Percentiles rank a stretch among this genome's conserved stretches.
Conservation (phyloP, 768 basidiomycete genomes). For the Phanerochaete sordida region DNA sequence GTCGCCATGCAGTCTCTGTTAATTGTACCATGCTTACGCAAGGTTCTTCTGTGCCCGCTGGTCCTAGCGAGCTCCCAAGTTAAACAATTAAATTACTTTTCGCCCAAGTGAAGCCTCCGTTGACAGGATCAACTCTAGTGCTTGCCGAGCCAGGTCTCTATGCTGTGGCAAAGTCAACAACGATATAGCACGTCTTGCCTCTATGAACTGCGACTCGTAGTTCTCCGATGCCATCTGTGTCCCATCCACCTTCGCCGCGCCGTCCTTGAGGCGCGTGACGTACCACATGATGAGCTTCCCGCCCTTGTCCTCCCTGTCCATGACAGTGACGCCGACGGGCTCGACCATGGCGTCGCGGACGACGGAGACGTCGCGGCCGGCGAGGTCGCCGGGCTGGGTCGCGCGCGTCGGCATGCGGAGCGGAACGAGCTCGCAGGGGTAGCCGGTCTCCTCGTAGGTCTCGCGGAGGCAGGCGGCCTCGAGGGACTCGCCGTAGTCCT, state of each 20-base stretch:
- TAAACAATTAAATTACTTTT: constrained; percentile 4
- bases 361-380: background rate
- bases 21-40: too few relatives aligned
- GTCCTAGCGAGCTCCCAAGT: too few relatives aligned
- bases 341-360: constrained; percentile 3
- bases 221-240: constrained; percentile 12
- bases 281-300: constrained; percentile 14
- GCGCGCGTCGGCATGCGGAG: constrained; percentile 53
- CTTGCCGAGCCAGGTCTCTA: constrained; percentile 5
- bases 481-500: constrained; percentile 52
- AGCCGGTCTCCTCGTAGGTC: constrained; percentile 66
- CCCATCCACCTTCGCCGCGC: constrained; percentile 6
- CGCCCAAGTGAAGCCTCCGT: constrained; percentile 3
- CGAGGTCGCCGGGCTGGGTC: constrained; percentile 35
- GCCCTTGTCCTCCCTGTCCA: constrained; percentile 7
- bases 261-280: constrained; percentile 7
- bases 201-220: constrained; percentile 11
- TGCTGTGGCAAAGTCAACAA: constrained; percentile 2
- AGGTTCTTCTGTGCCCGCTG: too few relatives aligned
- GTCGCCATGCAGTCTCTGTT: too few relatives aligned
- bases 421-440: constrained; percentile 47
- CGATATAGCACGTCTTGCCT: constrained; percentile 3
- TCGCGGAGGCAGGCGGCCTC: constrained; percentile 53
- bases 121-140: constrained; percentile 7
- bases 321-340: constrained; percentile 6